A percentile compares a stretch with the other conserved stretches of the same genome.
phyloP scores from a whole-genome alignment of 2,329 filamentous ascomycete genomes.

The Pochonia chlamydosporia region DNA sequence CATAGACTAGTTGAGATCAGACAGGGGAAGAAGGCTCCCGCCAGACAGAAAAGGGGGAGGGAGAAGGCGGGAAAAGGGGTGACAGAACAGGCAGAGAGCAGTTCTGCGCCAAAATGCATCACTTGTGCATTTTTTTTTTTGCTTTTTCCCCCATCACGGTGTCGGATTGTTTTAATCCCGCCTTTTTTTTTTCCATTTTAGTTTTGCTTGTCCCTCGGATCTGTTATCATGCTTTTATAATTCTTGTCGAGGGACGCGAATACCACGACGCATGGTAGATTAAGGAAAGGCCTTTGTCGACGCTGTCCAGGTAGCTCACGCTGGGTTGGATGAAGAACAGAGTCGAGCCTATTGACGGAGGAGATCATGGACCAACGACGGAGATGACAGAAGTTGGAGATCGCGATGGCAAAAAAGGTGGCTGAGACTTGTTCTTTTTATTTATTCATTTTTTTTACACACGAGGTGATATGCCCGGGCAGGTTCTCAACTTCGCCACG shows the following conservation, averaged over 20 bases:
- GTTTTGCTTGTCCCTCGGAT: not conserved
- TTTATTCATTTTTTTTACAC: conserved; percentile 2
- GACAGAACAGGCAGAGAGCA: conserved; percentile 4
- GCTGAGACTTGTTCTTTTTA: conserved; percentile 4
- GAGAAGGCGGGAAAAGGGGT: not conserved
- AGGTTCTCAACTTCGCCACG: not conserved
- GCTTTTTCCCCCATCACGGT: not conserved
- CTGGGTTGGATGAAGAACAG: not conserved
- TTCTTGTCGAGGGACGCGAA: conserved; percentile 1
- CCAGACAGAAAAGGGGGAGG: conserved; percentile 20
- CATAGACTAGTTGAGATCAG: conserved; percentile 35
- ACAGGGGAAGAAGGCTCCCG: conserved; percentile 20
- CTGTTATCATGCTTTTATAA: not conserved
- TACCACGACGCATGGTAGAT: not conserved
- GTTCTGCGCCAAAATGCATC: conserved; percentile 4
- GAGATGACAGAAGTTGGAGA: not conserved
- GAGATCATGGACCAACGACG: not conserved
- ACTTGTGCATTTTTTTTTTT: conserved; percentile 4
- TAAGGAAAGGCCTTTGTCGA: not conserved
- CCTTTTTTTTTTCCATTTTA: not conserved
- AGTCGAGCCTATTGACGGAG: not conserved
- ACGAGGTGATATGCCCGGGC: not conserved
- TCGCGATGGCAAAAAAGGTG: conserved; percentile 1
- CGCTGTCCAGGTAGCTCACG: not conserved
- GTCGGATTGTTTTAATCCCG: conserved; percentile 1